Evolutionary conservation across 768 basidiomycete genomes (phyloP).

Genomic region (Tulasnella sp.): DNA sequence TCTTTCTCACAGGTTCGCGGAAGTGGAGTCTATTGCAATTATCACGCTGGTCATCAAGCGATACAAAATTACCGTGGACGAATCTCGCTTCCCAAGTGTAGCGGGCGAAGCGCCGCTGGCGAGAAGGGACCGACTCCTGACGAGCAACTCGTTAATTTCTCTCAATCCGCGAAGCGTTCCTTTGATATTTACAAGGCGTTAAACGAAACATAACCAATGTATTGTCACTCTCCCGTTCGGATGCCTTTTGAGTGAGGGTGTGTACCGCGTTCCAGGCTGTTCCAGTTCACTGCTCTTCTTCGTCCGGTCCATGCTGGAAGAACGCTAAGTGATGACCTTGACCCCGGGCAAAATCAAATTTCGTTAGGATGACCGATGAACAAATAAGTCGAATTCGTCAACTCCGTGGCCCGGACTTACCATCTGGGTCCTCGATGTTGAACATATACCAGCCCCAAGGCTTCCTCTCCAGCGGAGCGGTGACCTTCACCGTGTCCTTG

Average conservation of each 20-base stretch:
- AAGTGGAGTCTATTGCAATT: slow-evolving; percentile 18
- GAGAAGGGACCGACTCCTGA: slow-evolving; percentile 8
- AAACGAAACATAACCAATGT: neutral
- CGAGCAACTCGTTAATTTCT: neutral
- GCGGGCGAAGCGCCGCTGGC: neutral
- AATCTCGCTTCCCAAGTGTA: neutral
- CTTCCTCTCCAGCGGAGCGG: neutral
- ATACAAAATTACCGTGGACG: slow-evolving; percentile 16
- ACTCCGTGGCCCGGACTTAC: neutral
- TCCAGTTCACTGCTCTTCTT: neutral
- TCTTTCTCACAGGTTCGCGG: slow-evolving; percentile 12
- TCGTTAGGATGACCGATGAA: neutral
- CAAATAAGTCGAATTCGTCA: neutral
- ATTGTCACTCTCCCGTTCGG: neutral
- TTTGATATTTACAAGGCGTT: slow-evolving; percentile 12
- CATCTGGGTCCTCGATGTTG: slow-evolving; percentile 1
- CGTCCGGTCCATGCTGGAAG: slow-evolving; percentile 5
- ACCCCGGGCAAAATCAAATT: neutral
- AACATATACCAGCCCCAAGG: neutral
- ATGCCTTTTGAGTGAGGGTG: neutral
- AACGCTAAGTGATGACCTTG: neutral
- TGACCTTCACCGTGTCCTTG: neutral
- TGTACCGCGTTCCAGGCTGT: neutral
- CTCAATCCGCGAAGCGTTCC: slow-evolving; percentile 14
- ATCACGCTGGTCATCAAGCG: slow-evolving; percentile 3